These are phyloP conservation scores for Suillus variegatus DNA, from an alignment of 768 basidiomycete species.

Conservation along the genomic window DNA sequence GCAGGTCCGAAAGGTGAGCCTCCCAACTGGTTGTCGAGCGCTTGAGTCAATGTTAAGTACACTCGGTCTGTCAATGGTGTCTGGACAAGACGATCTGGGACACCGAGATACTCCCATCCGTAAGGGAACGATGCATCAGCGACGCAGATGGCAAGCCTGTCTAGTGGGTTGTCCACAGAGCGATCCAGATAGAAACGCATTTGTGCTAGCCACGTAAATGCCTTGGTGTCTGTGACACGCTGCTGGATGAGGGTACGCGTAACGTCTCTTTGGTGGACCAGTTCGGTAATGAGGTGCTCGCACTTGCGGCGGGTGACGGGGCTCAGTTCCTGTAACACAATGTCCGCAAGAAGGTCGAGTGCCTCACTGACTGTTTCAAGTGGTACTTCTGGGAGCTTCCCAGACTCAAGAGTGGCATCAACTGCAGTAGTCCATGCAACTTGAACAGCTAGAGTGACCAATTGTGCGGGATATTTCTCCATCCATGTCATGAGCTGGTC, in stretches of 20 bases:
- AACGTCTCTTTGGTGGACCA: slow-evolving; percentile 98
- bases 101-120: slow-evolving; percentile 98
- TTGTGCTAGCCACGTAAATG: slow-evolving; percentile 94
- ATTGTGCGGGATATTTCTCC: slow-evolving; percentile 92
- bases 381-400: slow-evolving; percentile 57
- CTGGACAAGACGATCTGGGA: slow-evolving; percentile 95
- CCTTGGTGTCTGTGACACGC: slow-evolving; percentile 60
- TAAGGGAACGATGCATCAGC: slow-evolving; percentile 95
- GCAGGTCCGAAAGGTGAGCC: slow-evolving; percentile 98
- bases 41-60: slow-evolving; percentile 95
- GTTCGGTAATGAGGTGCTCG: slow-evolving; percentile 97
- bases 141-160: slow-evolving; percentile 76
- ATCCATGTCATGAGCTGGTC: slow-evolving; percentile 86
- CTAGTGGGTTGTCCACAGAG: slow-evolving; percentile 69
- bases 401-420: slow-evolving; percentile 65
- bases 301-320: slow-evolving; percentile 96
- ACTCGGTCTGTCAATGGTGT: slow-evolving; percentile 97
- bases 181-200: slow-evolving; percentile 97
- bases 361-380: slow-evolving; percentile 78
- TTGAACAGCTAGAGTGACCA: slow-evolving; percentile 94
- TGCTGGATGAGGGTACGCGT: slow-evolving; percentile 76
- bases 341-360: slow-evolving; percentile 94
- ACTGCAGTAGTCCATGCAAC: slow-evolving; percentile 91
- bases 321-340: slow-evolving; percentile 87
- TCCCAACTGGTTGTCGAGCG: slow-evolving; percentile 91